Evolutionary conservation across 257 asterid genomes (phyloP).

Genomic region (Solanum sparsipilum): DNA sequence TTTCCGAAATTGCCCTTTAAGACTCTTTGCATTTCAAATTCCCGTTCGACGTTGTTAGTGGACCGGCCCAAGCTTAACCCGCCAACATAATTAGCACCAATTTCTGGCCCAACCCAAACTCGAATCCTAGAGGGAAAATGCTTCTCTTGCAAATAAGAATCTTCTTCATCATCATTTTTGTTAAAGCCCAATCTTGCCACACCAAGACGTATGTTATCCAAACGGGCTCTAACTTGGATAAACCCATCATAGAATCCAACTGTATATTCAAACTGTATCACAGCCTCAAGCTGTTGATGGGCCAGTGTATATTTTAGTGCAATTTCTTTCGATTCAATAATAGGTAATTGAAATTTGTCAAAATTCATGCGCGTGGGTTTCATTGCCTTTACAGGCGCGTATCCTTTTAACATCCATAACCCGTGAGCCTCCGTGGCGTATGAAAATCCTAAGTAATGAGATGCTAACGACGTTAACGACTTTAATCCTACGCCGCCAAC

Average conservation of each 20-base stretch:
- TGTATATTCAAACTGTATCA: constrained; percentile 66
- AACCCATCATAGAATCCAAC: constrained; percentile 42
- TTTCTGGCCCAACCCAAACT: constrained; percentile 84
- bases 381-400: constrained; percentile 65
- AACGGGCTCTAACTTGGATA: constrained; percentile 56
- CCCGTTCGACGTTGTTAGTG: constrained; percentile 50
- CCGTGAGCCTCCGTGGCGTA: constrained; percentile 76
- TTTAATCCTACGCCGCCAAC: constrained; percentile 35
- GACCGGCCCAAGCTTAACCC: constrained; percentile 75
- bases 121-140: constrained; percentile 69
- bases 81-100: constrained; percentile 65
- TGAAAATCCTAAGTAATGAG: constrained; percentile 38
- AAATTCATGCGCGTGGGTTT: constrained; percentile 17
- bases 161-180: constrained; percentile 17
- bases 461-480: constrained; percentile 20
- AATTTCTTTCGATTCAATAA: constrained; percentile 40
- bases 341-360: constrained; percentile 19
- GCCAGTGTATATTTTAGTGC: constrained; percentile 63
- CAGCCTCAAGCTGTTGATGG: constrained; percentile 88
- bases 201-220: constrained; percentile 64
- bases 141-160: constrained; percentile 35
- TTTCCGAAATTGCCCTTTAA: constrained; percentile 52
- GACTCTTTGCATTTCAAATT: constrained; percentile 46
- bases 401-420: constrained; percentile 67
- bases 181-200: constrained; percentile 60